phyloP scores from a whole-genome alignment of 306 rosid genomes.

The Vigna mungo region DNA sequence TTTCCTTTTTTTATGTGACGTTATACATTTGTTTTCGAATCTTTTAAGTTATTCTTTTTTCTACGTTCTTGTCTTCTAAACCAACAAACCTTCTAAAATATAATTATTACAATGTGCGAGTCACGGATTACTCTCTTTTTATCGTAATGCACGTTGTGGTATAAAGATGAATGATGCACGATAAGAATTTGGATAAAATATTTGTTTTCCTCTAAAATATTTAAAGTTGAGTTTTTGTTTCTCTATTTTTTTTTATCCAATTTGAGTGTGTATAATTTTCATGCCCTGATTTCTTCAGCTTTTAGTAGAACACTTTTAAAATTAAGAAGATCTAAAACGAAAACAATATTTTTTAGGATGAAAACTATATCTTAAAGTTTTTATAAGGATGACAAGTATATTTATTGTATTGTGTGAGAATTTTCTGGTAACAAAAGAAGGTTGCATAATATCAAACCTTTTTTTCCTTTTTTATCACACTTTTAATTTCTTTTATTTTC shows the following conservation, averaged over 20 bases:
- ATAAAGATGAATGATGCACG: neutral
- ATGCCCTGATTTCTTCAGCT: no score
- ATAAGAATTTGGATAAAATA: neutral
- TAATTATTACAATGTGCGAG: neutral
- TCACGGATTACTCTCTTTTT: neutral
- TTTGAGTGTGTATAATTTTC: no score
- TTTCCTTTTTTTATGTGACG: neutral
- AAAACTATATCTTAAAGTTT: no score
- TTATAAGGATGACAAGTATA: no score
- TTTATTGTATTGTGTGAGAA: neutral
- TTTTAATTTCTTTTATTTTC: neutral
- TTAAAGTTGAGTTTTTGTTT: no score
- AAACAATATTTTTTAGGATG: no score
- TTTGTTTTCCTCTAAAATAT: no score
- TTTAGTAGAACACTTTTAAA: no score
- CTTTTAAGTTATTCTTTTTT: neutral
- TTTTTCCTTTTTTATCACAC: neutral
- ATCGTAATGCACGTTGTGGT: neutral
- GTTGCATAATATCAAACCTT: neutral
- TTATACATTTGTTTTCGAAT: slow-evolving; percentile 15
- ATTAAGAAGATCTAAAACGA: no score
- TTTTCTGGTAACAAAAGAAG: neutral
- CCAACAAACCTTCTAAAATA: neutral
- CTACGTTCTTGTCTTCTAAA: neutral
- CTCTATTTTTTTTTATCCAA: no score